Base-by-base conservation (phyloP, 495 filamentous ascomycete species). In the Daldinia concentrica region DNA sequence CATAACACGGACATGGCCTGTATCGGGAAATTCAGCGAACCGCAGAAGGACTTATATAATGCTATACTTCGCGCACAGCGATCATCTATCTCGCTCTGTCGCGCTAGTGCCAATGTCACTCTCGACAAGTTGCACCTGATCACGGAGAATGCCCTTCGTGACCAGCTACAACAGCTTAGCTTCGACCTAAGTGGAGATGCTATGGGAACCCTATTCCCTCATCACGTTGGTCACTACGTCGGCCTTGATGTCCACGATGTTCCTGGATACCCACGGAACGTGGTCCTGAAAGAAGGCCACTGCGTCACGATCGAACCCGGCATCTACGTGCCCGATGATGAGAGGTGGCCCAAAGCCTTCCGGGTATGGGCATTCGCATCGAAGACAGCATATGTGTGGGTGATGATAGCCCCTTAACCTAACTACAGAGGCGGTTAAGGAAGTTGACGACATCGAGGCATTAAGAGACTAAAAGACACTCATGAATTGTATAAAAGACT, bases 271-370 rank as follows among this genome's bases (percentile, higher is more conserved):
- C 86, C 90, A 19, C 79, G 94, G 41, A 87, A 84, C 11, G 81
- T 87, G 54, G 73, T 79, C 34, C 83, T 99, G 69, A 86, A 87
- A 77, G 82, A 88, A 39, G 91, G 94, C 3, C 91, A 97, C 68
- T 97, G 94, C 80, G 88, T 99, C 27, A 98, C 96, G 6, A 86
- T 99, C 69, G 95, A 99, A 81, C 95, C 95, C 79, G 95, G 95
- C 14, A 85, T 99, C 27, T 99, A 98, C 76, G 93, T 99, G 1
- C 94, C 95, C 0, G 83, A 95, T 71, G 89, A 95, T 75, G 90
- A 92, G 48, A 81, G 92, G 58, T 99, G 91, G 87, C 95, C 95
- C 15, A 83, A 83, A 66, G 89, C 92, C 66, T 98, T 97, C 79
- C 85, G 93, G 12, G 93, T 3, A 85, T 98, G 76, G 96, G 93